Evolutionary conservation across 306 rosid genomes (phyloP), one percentile per base, ranked within the genome.

Genomic region (Inga leiocalycina): DNA sequence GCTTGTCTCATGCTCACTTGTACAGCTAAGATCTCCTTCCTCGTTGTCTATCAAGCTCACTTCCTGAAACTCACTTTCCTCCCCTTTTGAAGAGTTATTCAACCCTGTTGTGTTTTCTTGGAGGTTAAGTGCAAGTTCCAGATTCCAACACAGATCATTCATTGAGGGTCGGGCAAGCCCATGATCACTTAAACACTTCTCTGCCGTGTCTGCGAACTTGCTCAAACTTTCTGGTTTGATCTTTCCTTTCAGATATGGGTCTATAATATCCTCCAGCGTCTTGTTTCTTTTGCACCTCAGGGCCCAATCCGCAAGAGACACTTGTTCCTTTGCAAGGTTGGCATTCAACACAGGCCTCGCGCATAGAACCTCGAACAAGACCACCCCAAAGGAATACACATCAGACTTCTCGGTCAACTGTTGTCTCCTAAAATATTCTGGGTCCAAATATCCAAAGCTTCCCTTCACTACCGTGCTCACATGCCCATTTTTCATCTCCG

Each of bases 361-460:
- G 74, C 90, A 87, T 0, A 89, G 71, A 4, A 64, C 88, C 79
- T 89, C 91, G 43, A 89, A 89, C 48, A 89, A 64, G 9, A 89
- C 90, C n/a, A 89, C 91, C 48, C 92, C 92, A 49, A 89, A 89
- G 8, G 91, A 87, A 75, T 89, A 89, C 6, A 89, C 89, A 77
- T 89, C 92, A 7, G 92, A 89, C 6, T 89, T 89, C 61, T 89
- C 91, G 7, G 92, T 89, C 74, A 89, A 39, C 3, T 89, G 92
- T 74, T 89, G 92, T 32, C 92, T 89, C 22, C 92, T 87, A 77
- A 89, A 89, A 79, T 89, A 87, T 77, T 89, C 89, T 41, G 92
- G 92, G 59, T 89, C 91, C 79, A 89, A 77, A 57, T 89, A 89
- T 30, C 92, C 92, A 62, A 89, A 89, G 71, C 92, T 89, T 67